Conservation (phyloP, 805 yeast genomes). For the Kockiozyma suomiensis region DNA sequence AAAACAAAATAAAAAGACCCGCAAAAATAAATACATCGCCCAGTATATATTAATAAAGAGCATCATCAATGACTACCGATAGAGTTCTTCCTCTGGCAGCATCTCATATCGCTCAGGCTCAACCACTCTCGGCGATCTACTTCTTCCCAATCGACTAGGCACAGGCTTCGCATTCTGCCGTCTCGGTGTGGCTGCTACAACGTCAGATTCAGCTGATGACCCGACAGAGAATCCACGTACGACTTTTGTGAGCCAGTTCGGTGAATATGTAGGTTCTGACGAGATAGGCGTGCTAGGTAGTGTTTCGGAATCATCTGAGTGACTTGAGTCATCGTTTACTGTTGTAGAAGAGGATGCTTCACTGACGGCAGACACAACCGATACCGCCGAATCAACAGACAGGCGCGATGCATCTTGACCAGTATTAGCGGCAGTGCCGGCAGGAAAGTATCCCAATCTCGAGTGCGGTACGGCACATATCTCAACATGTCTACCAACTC, state of each 20-base stretch:
- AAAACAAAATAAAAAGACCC: not conserved
- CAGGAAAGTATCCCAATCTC: constrained; percentile 24
- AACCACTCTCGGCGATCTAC: not conserved
- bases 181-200: not conserved
- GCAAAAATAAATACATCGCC: not conserved
- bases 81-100: constrained; percentile 19
- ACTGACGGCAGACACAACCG: constrained; percentile 1
- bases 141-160: not conserved
- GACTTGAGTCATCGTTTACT: not conserved
- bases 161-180: not conserved
- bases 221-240: not conserved
- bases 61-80: not conserved
- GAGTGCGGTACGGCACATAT: constrained; percentile 20
- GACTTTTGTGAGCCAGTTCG: constrained; percentile 8
- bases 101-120: constrained; percentile 8
- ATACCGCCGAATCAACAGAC: constrained; percentile 11
- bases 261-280: not conserved
- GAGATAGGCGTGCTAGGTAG: not conserved
- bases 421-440: not conserved
- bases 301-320: not conserved
- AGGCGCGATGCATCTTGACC: not conserved
- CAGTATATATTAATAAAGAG: not conserved
- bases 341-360: constrained; percentile 2
- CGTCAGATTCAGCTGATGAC: not conserved
- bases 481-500: constrained; percentile 24